Conservation (phyloP, 352 stramenopile genomes). For the Globisporangium viniferum region DNA sequence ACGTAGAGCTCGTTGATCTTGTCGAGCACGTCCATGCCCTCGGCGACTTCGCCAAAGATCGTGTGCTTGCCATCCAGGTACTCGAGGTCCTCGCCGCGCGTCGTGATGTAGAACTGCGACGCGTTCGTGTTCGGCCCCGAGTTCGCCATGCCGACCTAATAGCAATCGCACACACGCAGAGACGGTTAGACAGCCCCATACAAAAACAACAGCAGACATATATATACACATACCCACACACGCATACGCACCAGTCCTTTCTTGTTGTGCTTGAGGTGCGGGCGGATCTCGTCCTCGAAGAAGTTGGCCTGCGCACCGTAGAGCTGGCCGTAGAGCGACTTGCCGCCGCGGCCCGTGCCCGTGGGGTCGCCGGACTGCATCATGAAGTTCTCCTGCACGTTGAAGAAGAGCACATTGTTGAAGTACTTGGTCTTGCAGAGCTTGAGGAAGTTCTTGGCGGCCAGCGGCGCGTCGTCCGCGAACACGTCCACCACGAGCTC, state of each 20-base stretch:
- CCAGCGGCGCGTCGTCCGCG: constrained; percentile 76
- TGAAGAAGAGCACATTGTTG: constrained; percentile 93
- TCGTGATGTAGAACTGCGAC: constrained; percentile 98
- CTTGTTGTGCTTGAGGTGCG: constrained; percentile 48
- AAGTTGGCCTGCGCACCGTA: constrained; percentile 76
- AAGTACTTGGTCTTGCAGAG: constrained; percentile 96
- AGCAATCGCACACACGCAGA: neutral
- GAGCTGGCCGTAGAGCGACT: constrained; percentile 94
- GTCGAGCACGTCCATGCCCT: constrained; percentile 94
- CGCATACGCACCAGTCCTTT: constrained; percentile 35
- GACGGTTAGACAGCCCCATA: neutral
- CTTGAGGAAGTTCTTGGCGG: constrained; percentile 93
- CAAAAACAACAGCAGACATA: neutral
- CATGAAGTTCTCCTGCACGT: constrained; percentile 96
- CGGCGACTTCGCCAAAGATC: constrained; percentile 90
- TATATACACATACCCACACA: neutral
- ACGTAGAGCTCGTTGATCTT: constrained; percentile 94
- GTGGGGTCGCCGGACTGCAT: constrained; percentile 88
- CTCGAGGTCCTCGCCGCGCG: constrained; percentile 83
- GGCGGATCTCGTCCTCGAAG: constrained; percentile 75
- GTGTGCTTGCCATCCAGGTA: constrained; percentile 92
- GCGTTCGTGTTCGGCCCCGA: constrained; percentile 69
- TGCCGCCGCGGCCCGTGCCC: constrained; percentile 93
- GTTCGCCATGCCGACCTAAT: constrained; percentile 80
- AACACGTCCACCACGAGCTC: constrained; percentile 91